phyloP scores from a whole-genome alignment of 495 filamentous ascomycete species.

The Barbatosphaeria neglecta region DNA sequence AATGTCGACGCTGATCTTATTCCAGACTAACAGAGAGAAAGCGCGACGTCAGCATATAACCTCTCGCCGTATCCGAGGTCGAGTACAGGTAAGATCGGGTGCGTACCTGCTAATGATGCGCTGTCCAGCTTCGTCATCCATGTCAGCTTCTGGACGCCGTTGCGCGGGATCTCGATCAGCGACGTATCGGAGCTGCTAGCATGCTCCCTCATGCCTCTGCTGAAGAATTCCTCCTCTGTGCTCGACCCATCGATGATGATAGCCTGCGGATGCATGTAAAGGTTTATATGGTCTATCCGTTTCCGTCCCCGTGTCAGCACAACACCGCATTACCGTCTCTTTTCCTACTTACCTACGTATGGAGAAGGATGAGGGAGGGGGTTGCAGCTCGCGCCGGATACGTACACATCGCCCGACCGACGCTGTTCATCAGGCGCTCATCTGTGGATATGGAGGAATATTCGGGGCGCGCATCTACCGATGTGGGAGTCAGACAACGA shows the following conservation, averaged over 20 bases:
- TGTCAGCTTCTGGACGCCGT: conserved; percentile 45
- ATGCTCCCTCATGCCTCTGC: conserved; percentile 36
- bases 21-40: too few relatives aligned
- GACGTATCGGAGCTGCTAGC: conserved; percentile 29
- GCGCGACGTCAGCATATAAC: conserved; percentile 72
- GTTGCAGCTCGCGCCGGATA: too few relatives aligned
- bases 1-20: conserved; percentile 60
- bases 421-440: conserved; percentile 32
- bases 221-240: conserved; percentile 43
- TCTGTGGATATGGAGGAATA: conserved; percentile 36
- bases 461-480: conserved; percentile 44
- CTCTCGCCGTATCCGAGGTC: conserved; percentile 63
- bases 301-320: conserved; percentile 6
- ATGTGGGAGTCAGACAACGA: conserved; percentile 1
- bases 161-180: conserved; percentile 56
- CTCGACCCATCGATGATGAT: conserved; percentile 39
- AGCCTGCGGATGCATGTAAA: conserved; percentile 47
- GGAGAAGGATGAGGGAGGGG: too few relatives aligned
- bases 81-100: background rate
- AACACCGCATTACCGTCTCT: too few relatives aligned
- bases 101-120: conserved; percentile 52
- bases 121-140: conserved; percentile 72
- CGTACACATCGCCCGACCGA: conserved; percentile 29
- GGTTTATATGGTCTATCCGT: conserved; percentile 33
- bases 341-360: too few relatives aligned